Evolutionary conservation across 768 basidiomycete genomes (phyloP), one percentile per base, ranked within the genome.

Genomic region (Daedaleopsis sinensis): DNA sequence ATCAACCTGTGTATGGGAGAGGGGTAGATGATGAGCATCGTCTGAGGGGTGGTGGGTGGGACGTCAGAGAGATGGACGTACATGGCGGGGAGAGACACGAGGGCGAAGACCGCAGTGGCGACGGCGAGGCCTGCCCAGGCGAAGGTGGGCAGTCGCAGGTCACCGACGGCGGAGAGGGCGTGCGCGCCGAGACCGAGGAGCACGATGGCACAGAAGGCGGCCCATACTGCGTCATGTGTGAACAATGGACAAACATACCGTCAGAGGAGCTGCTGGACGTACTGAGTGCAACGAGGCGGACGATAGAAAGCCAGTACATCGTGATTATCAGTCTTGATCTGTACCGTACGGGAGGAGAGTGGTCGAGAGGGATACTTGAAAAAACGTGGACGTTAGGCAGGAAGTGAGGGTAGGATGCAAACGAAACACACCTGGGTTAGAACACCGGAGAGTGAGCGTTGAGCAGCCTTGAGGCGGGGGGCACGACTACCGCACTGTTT

Each of bases 111-210:
- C 5, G 61, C 67, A 1, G 67, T 65, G 2, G 71, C 71, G 9
- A 72, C 53, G n/a, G 58, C 64, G 1, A 72, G 57, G 10, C 65
- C 66, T 1, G 66, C 52, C 62, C 64, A 70, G 5, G 47, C 49
- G 47, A 55, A 57, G 53, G 62, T 58, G 13, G 57, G 62, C 13
- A 63, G 43, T 1, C 11, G 16, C 8, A 50, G 21, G 23, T 15
- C 50, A 23, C 19, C 37, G 42, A 44, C n/a, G 16, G 39, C 52
- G 39, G 62, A 47, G 35, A 63, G 57, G n/a, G 49, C 42, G 37
- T 67, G 50, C 12, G 52, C 66, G 8, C 58, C 63, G 49, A 67
- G 18, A n/a, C 56, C 65, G 13, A 66, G 37, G 21, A 63, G 62
- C n/a, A 66, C 32, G 49, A 66, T 37, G 15, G 59, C 51, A 39